Percentiles rank a stretch among this genome's conserved stretches.
Conservation (phyloP, 306 rosid genomes). For the Leucaena leucocephala region DNA sequence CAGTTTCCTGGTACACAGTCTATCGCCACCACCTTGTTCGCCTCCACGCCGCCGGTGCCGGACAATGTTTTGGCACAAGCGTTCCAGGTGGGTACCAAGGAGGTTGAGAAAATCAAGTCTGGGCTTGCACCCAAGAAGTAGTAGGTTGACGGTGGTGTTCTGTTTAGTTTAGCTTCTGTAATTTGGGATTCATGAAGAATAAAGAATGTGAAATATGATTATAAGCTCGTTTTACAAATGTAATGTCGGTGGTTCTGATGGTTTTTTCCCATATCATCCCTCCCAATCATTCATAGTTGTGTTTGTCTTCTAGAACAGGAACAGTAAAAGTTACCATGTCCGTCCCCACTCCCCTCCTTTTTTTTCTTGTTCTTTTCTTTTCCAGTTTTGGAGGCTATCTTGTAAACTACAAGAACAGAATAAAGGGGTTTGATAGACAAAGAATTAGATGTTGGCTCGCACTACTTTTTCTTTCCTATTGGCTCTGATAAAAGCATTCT, state of each 20-base stretch:
- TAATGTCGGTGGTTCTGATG: neutral
- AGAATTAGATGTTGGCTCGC: neutral
- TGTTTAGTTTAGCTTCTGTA: neutral
- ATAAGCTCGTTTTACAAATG: neutral
- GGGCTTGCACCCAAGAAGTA: constrained; percentile 66
- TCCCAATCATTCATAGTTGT: neutral
- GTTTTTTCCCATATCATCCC: neutral
- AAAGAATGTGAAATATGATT: constrained; percentile 26
- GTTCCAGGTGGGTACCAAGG: constrained; percentile 64
- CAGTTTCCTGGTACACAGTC: constrained; percentile 82
- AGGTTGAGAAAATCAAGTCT: constrained; percentile 67
- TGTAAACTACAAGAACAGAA: neutral
- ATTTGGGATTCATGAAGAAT: neutral
- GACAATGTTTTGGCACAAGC: constrained; percentile 68
- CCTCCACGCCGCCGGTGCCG: constrained; percentile 68
- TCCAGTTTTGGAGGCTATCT: neutral
- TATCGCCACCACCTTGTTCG: constrained; percentile 62
- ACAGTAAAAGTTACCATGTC: neutral
- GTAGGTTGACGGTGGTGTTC: neutral
- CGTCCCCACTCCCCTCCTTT: neutral
- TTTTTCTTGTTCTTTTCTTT: neutral
- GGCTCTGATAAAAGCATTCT: too few species aligned
- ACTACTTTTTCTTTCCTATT: too few species aligned
- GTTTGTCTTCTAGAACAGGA: neutral
- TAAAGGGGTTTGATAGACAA: neutral